These are phyloP conservation scores for Leptographium flavum DNA, from an alignment of 2,329 filamentous ascomycete genomes.

Conservation along the genomic window DNA sequence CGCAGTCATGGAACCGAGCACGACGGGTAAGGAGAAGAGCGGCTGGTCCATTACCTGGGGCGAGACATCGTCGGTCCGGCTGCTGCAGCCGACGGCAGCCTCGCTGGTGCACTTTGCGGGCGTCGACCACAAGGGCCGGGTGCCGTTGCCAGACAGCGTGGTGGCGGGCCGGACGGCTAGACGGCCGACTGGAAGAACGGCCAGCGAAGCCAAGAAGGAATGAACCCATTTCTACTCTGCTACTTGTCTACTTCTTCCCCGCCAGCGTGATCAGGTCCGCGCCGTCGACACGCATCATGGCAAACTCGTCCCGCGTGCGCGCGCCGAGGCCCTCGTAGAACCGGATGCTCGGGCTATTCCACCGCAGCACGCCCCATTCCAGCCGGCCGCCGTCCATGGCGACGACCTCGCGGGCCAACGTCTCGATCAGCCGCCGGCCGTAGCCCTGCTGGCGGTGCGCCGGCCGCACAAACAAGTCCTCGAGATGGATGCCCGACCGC, in stretches of 20 bases:
- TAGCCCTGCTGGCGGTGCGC: constrained; percentile 62
- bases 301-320: constrained; percentile 53
- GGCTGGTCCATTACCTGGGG: constrained; percentile 33
- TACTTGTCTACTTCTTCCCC: neutral
- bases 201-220: too few relatives aligned
- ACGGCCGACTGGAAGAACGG: too few relatives aligned
- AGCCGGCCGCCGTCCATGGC: constrained; percentile 59
- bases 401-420: constrained; percentile 66
- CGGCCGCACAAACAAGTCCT: constrained; percentile 76
- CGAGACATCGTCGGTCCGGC: constrained; percentile 10
- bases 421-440: constrained; percentile 59
- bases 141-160: too few relatives aligned
- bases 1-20: constrained; percentile 23
- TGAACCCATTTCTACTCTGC: neutral
- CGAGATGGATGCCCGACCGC: constrained; percentile 79
- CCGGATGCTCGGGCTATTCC: constrained; percentile 80
- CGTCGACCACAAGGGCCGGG: constrained; percentile 19
- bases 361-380: constrained; percentile 85
- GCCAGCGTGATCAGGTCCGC: constrained; percentile 49
- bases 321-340: constrained; percentile 71
- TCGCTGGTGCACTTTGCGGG: constrained; percentile 35
- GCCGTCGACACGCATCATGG: constrained; percentile 60
- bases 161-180: too few relatives aligned
- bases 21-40: constrained; percentile 6
- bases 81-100: constrained; percentile 17